Evolutionary conservation across 352 stramenopile species (phyloP), one percentile per base, ranked within the genome.

Genomic region (Phytophthora palmivora): DNA sequence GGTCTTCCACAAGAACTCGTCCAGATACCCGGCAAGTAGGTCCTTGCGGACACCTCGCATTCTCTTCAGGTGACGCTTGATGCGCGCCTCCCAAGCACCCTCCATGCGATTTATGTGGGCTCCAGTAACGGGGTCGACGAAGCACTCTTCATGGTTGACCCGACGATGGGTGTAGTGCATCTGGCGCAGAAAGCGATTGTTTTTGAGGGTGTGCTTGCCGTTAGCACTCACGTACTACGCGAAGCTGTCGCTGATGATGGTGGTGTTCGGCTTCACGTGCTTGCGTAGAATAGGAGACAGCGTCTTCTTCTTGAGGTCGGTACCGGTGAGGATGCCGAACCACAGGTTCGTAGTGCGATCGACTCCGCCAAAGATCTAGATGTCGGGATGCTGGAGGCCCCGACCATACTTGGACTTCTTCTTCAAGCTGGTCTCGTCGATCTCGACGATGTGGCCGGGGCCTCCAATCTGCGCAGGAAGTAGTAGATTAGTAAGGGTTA

Each of bases 341-440:
- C 50, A 50, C 5, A 22, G 38, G 14, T 19, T 9, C 1, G 50
- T 33, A 10, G 12, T 58, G 1, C 50, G 38, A 22, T 58, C 16
- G 0, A 58, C 50, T 0, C 50, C 28, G 1, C 50, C 50, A 11
- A 58, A 58, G 0, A 50, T 1, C 50, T 38, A 58, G 28, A n/a
- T 43, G 50, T 58, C 50, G 0, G 15, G n/a, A 18, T 33, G 42
- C 4, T 49, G 42, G 4, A 34, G 6, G 4, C 51, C 36, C 0
- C 50, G 24, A 8, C 38, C 30, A 24, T 51, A 44, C 38, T 59
- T 59, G 30, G 15, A 36, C 6, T 48, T 48, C 19, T 57, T 58
- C n/a, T n/a, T n/a, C n/a, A n/a, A n/a, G n/a, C n/a, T n/a, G n/a
- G n/a, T n/a, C n/a, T n/a, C n/a, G n/a, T 58, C 2, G 42, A 9